Percentiles rank a stretch among this genome's conserved stretches.
Evolutionary conservation across 108 stramenopile species (phyloP).

Genomic region (Nannochloropsis oceanica): DNA sequence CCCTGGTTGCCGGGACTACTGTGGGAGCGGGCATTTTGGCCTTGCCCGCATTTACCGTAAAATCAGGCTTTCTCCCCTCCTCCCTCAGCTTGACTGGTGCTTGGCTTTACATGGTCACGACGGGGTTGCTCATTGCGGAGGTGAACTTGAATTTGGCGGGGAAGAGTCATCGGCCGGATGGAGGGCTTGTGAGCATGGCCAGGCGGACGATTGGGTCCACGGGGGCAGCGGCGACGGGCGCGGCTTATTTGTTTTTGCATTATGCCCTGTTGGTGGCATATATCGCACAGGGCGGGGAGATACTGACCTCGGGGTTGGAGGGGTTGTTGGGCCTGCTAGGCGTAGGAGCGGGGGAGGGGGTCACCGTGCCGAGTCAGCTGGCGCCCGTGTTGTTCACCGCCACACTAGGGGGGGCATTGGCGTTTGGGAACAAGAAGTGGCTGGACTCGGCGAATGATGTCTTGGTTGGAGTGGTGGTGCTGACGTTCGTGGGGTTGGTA

Average conservation of each 20-base stretch:
- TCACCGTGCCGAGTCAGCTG: neutral
- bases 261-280: slow-evolving; percentile 68
- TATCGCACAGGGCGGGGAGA: slow-evolving; percentile 57
- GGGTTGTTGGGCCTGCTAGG: neutral
- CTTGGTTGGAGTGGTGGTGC: slow-evolving; percentile 43
- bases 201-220: slow-evolving; percentile 31
- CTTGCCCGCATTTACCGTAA: slow-evolving; percentile 52
- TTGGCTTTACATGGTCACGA: slow-evolving; percentile 66
- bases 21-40: slow-evolving; percentile 58
- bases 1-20: slow-evolving; percentile 55
- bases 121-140: slow-evolving; percentile 68
- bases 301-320: slow-evolving; percentile 31
- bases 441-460: slow-evolving; percentile 46
- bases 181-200: slow-evolving; percentile 43
- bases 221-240: slow-evolving; percentile 42
- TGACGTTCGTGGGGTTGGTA: slow-evolving; percentile 45
- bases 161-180: slow-evolving; percentile 11
- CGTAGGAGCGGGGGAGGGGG: neutral
- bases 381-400: neutral
- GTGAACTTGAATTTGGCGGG: slow-evolving; percentile 49
- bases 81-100: slow-evolving; percentile 27
- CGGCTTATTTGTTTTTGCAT: slow-evolving; percentile 61
- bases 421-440: slow-evolving; percentile 36
- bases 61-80: slow-evolving; percentile 56
- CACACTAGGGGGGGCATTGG: slow-evolving; percentile 13